phyloP scores from a whole-genome alignment of 2,329 filamentous ascomycete genomes.

The Nemania sp. region DNA sequence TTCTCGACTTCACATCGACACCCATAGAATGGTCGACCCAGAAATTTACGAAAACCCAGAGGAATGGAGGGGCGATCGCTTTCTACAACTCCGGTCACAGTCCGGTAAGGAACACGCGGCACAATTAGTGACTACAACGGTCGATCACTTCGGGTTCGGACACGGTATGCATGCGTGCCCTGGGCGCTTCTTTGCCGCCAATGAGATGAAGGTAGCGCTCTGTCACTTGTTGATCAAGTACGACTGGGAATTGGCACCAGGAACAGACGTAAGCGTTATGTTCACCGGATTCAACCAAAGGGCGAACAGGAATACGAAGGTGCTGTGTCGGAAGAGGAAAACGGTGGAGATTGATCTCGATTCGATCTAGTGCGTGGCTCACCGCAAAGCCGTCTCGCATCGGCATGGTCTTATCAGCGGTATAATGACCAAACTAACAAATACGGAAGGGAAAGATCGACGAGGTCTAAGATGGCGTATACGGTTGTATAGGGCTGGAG shows the following conservation, averaged over 20 bases:
- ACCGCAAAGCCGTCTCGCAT: no score
- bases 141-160: slow-evolving; percentile 52
- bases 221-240: slow-evolving; percentile 46
- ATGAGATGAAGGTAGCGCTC: slow-evolving; percentile 51
- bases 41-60: slow-evolving; percentile 42
- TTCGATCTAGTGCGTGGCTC: slow-evolving; percentile 25
- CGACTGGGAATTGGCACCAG: slow-evolving; percentile 43
- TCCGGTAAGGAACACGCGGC: slow-evolving; percentile 41
- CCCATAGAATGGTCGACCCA: slow-evolving; percentile 44
- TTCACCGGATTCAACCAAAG: slow-evolving; percentile 19
- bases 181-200: slow-evolving; percentile 51
- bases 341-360: slow-evolving; percentile 36
- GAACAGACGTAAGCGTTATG: slow-evolving; percentile 1
- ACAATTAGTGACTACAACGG: slow-evolving; percentile 50
- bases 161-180: slow-evolving; percentile 53
- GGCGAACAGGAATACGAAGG: slow-evolving; percentile 21
- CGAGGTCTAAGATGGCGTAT: no score
- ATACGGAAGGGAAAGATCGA: no score
- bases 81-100: slow-evolving; percentile 40
- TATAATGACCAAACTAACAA: no score
- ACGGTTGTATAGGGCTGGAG: no score
- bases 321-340: slow-evolving; percentile 32
- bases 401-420: no score
- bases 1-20: slow-evolving; percentile 41
- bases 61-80: slow-evolving; percentile 44